Conservation (phyloP, 169 alveolate species). For the Amoebophrya sp. region DNA sequence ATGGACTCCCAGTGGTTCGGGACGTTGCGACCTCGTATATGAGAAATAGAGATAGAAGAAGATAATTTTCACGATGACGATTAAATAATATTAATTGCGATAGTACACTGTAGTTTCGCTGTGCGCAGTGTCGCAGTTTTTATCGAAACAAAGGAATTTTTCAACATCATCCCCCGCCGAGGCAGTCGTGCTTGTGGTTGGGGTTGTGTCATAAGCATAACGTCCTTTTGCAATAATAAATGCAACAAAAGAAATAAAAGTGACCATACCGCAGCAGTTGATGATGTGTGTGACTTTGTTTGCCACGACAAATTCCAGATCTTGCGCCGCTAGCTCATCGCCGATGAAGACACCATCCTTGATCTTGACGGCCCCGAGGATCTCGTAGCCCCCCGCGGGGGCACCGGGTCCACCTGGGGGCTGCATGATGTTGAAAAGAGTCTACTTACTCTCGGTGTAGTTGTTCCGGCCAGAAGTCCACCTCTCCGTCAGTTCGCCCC, state of each 20-base stretch:
- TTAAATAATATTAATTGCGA: no score
- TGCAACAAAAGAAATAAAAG: slow-evolving; percentile 65
- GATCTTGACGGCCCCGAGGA: slow-evolving; percentile 69
- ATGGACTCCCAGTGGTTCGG: slow-evolving; percentile 71
- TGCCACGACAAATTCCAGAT: slow-evolving; percentile 65
- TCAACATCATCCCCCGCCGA: slow-evolving; percentile 58
- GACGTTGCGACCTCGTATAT: slow-evolving; percentile 63
- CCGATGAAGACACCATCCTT: slow-evolving; percentile 75
- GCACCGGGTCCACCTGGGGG: neutral
- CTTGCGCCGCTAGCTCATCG: slow-evolving; percentile 65
- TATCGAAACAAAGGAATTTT: neutral
- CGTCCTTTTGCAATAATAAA: slow-evolving; percentile 67
- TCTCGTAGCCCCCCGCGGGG: slow-evolving; percentile 33
- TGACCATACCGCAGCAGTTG: slow-evolving; percentile 65
- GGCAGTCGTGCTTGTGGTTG: slow-evolving; percentile 59
- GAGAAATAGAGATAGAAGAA: slow-evolving; percentile 70
- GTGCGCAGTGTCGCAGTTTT: no score
- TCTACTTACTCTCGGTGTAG: no score
- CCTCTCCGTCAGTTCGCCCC: no score
- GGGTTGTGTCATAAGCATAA: no score
- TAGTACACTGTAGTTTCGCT: no score
- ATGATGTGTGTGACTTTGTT: slow-evolving; percentile 76
- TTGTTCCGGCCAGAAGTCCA: no score
- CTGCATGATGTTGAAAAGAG: no score
- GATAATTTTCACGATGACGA: no score